Evolutionary conservation across 352 stramenopile genomes (phyloP).

Genomic region (Aphanomyces astaci): DNA sequence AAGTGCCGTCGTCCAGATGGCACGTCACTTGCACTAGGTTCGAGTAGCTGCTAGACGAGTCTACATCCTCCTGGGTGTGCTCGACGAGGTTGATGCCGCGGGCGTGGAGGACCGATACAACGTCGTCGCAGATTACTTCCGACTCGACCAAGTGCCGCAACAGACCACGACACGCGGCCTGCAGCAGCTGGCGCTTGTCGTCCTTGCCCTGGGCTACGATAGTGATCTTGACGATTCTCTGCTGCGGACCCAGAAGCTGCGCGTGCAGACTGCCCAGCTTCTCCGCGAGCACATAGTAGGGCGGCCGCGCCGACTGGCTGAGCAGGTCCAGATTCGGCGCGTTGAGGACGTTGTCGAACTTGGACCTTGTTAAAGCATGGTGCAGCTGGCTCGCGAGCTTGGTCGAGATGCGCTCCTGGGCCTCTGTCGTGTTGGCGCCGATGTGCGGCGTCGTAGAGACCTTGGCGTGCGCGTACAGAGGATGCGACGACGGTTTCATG

Average conservation of each 20-base stretch:
- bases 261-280: constrained; percentile 86
- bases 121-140: constrained; percentile 86
- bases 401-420: constrained; percentile 88
- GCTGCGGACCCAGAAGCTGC: constrained; percentile 59
- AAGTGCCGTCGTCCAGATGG: constrained; percentile 80
- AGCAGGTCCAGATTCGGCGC: constrained; percentile 90
- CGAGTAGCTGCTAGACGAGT: constrained; percentile 62
- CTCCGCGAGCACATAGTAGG: constrained; percentile 85
- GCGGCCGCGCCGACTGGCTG: constrained; percentile 61
- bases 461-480: constrained; percentile 84
- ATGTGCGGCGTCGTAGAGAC: constrained; percentile 93
- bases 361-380: constrained; percentile 86
- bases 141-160: constrained; percentile 87
- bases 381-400: constrained; percentile 88
- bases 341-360: constrained; percentile 92
- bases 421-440: constrained; percentile 90
- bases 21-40: constrained; percentile 90
- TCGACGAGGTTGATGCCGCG: constrained; percentile 87
- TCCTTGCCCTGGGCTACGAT: constrained; percentile 29
- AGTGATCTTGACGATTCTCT: constrained; percentile 26
- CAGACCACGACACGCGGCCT: constrained; percentile 85
- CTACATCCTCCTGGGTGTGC: constrained; percentile 80
- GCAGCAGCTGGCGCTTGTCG: constrained; percentile 76
- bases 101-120: constrained; percentile 72
- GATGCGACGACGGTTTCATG: constrained; percentile 39